phyloP scores from a whole-genome alignment of 257 asterid species.

The Scutellaria minor region DNA sequence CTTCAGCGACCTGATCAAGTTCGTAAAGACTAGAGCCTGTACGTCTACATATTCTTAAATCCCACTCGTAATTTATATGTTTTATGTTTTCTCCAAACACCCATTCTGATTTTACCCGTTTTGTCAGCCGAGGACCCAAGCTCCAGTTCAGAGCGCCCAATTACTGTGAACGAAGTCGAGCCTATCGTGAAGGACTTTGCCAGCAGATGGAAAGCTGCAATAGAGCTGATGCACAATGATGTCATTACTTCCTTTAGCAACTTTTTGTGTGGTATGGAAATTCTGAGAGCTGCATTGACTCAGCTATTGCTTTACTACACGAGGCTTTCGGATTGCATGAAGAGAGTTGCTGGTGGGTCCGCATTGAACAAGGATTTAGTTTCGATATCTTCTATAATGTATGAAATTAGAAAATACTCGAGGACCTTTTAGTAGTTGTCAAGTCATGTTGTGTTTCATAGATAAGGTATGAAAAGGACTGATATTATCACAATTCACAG shows the following conservation, averaged over 20 bases:
- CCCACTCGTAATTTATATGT: background rate
- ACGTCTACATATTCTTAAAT: conserved; percentile 38
- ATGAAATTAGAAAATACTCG: conserved; percentile 87
- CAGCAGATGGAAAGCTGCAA: conserved; percentile 93
- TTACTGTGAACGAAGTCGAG: conserved; percentile 79
- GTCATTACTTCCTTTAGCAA: conserved; percentile 93
- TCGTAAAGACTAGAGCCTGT: conserved; percentile 93
- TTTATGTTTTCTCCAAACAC: background rate
- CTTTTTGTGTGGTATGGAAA: conserved; percentile 96
- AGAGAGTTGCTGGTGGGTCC: conserved; percentile 80
- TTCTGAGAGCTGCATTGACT: conserved; percentile 91
- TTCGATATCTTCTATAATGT: conserved; percentile 89
- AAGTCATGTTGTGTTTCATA: background rate
- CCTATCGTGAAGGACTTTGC: conserved; percentile 91
- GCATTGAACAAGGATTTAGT: conserved; percentile 92
- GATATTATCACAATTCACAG: background rate
- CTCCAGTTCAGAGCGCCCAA: conserved; percentile 64
- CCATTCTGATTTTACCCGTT: conserved; percentile 27
- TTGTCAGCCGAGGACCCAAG: conserved; percentile 77
- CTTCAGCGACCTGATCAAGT: conserved; percentile 83
- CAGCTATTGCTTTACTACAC: conserved; percentile 92
- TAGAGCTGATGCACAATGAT: conserved; percentile 96
- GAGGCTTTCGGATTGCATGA: conserved; percentile 88
- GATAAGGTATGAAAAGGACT: conserved; percentile 3
- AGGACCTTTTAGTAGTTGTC: conserved; percentile 62